Evolutionary conservation across 2,329 filamentous ascomycete genomes (phyloP), one percentile per base, ranked within the genome.

Genomic region (Arthrobotrys entomopaga): DNA sequence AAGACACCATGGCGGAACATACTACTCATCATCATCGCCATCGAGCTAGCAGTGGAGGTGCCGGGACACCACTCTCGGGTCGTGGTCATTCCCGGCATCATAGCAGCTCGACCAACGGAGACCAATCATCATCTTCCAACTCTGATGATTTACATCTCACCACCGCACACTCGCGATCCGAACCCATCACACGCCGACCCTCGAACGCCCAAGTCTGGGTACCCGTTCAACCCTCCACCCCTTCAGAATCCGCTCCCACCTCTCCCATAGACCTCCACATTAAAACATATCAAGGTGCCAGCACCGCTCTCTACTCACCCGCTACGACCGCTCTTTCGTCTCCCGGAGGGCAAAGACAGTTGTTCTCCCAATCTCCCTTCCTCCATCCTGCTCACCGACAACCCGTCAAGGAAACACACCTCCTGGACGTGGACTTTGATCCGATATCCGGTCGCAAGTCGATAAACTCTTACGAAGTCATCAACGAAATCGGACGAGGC

Each of bases 381-480:
- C 75, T 79, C 8, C 78, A 79, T n/a, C 78, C 77, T 19, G 66
- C 74, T 22, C 78, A 79, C 59, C 73, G 78, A 52, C 70, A 76
- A 24, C 63, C 76, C 2, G 78, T 79, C 26, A 77, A 76, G 57
- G 78, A 79, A 74, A 79, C 78, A 2, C 74, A 79, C 57, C 60
- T 77, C 19, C 75, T 79, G 2, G 78, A 79, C 52, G 92, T 97
- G 78, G 94, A 98, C 79, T 89, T 93, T 76, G 93, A 98, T 81
- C 87, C 87, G 63, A 86, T 92, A 76, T 96, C 94, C 3, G 95
- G 95, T 71, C 91, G 95, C 76, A 99, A 99, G 83, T 86, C 93
- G 61, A 96, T 99, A 84, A 99, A 99, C 80, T 91, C 97, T 80
- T 99, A 99, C 83, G 92, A 97, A 82, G 92, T 99, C 78, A 90